These are phyloP conservation scores for Vigna angularis DNA, from an alignment of 306 rosid species.

Conservation along the genomic window DNA sequence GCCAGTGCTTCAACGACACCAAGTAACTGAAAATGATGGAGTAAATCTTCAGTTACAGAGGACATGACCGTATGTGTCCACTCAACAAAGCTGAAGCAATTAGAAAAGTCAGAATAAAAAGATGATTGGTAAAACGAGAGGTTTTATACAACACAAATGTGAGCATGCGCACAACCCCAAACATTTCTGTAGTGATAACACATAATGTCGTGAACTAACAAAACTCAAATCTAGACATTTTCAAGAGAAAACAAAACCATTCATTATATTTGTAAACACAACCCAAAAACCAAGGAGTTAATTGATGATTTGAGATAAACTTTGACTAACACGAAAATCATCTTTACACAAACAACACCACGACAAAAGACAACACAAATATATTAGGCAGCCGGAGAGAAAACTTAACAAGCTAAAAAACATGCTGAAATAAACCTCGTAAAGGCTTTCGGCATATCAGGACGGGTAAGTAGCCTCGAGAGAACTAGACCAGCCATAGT, in stretches of 20 bases:
- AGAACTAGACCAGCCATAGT: slow-evolving; percentile 88
- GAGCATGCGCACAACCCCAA: slow-evolving; percentile 16
- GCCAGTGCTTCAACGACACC: slow-evolving; percentile 83
- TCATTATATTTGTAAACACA: slow-evolving; percentile 24
- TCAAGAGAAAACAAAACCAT: slow-evolving; percentile 2
- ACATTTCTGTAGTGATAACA: neutral
- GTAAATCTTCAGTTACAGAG: slow-evolving; percentile 63
- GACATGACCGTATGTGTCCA: slow-evolving; percentile 88
- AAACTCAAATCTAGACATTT: slow-evolving; percentile 1
- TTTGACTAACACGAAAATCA: slow-evolving; percentile 11
- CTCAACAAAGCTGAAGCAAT: slow-evolving; percentile 75
- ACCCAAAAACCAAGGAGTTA: slow-evolving; percentile 17
- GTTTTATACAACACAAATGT: slow-evolving; percentile 16
- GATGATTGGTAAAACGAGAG: slow-evolving; percentile 13
- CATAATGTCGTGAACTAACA: neutral
- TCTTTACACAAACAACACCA: neutral
- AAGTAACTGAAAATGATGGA: slow-evolving; percentile 81
- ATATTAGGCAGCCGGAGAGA: slow-evolving; percentile 23
- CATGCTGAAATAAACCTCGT: slow-evolving; percentile 54
- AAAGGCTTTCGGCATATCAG: slow-evolving; percentile 94
- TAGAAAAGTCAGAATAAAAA: slow-evolving; percentile 43
- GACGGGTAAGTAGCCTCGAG: slow-evolving; percentile 90
- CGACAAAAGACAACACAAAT: slow-evolving; percentile 27
- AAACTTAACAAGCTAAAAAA: slow-evolving; percentile 31
- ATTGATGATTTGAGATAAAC: neutral